Percentiles rank a stretch among this genome's conserved stretches.
Conservation (phyloP, 2,329 filamentous ascomycete genomes). For the Leptographium galeiforme region DNA sequence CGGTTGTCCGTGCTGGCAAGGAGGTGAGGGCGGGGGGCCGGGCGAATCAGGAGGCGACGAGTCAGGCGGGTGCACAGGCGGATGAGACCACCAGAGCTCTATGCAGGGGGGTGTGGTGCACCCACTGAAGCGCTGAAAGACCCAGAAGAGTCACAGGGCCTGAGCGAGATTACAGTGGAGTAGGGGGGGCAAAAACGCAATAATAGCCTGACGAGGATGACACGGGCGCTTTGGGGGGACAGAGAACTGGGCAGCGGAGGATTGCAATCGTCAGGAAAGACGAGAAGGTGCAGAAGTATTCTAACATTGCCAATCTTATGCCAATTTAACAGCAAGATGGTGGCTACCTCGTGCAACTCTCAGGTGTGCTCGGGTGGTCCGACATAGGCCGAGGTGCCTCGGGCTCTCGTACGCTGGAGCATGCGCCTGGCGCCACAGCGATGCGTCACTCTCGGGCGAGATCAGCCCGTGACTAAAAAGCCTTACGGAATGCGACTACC, state of each 20-base stretch:
- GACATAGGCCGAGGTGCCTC: not conserved
- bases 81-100: not conserved
- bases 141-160: not conserved
- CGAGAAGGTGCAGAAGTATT: not conserved
- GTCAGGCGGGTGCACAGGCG: not conserved
- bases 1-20: not conserved
- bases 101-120: too few relatives aligned
- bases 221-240: not conserved
- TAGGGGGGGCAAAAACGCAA: not conserved
- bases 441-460: not conserved
- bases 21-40: not conserved
- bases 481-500: not conserved
- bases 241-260: not conserved
- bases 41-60: not conserved
- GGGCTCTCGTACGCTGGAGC: not conserved
- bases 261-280: not conserved
- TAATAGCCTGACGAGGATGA: not conserved
- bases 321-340: too few relatives aligned
- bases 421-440: not conserved
- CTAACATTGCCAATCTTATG: not conserved
- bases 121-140: not conserved
- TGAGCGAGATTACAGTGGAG: not conserved
- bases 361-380: not conserved
- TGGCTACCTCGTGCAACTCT: too few relatives aligned
- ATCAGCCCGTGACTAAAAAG: not conserved